These are phyloP conservation scores for Starmera pachycereana DNA, from an alignment of 805 yeast species.

Conservation along the genomic window DNA sequence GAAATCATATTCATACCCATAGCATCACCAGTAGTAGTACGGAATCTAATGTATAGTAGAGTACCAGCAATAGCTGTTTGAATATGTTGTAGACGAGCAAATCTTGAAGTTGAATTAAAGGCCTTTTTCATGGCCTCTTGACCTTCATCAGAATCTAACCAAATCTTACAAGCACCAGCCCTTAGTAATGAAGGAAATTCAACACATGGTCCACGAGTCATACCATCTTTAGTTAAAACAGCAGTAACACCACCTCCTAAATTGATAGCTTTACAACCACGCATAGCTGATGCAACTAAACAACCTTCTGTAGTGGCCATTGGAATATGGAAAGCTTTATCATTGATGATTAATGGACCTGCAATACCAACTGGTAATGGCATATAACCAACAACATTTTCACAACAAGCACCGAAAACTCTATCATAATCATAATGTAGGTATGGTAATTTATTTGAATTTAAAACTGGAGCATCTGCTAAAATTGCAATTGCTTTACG, in stretches of 20 bases:
- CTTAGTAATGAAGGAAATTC: constrained; percentile 71
- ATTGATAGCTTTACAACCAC: constrained; percentile 97
- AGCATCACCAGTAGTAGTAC: constrained; percentile 99
- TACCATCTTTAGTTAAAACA: constrained; percentile 89
- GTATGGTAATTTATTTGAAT: constrained; percentile 66
- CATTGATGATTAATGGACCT: constrained; percentile 91
- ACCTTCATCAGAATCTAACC: constrained; percentile 96
- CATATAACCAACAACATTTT: constrained; percentile 92
- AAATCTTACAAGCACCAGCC: constrained; percentile 90
- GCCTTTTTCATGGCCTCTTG: constrained; percentile 73
- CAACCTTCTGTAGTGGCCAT: constrained; percentile 99
- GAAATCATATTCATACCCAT: constrained; percentile 99
- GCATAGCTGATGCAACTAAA: constrained; percentile 94
- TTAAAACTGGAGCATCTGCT: constrained; percentile 74
- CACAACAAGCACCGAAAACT: constrained; percentile 98
- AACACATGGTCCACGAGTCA: constrained; percentile 99
- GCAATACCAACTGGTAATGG: constrained; percentile 98
- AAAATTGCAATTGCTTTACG: constrained; percentile 82
- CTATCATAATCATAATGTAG: constrained; percentile 83
- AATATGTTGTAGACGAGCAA: constrained; percentile 86
- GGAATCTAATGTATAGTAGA: constrained; percentile 77
- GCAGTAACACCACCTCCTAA: constrained; percentile 95
- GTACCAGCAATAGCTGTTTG: constrained; percentile 95
- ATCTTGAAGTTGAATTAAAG: constrained; percentile 93
- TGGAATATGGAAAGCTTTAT: constrained; percentile 81